A percentile compares a stretch with the other conserved stretches of the same genome.
These are phyloP conservation scores for Aspergillus amoenus DNA, from an alignment of 2,329 filamentous ascomycete species.

Conservation along the genomic window DNA sequence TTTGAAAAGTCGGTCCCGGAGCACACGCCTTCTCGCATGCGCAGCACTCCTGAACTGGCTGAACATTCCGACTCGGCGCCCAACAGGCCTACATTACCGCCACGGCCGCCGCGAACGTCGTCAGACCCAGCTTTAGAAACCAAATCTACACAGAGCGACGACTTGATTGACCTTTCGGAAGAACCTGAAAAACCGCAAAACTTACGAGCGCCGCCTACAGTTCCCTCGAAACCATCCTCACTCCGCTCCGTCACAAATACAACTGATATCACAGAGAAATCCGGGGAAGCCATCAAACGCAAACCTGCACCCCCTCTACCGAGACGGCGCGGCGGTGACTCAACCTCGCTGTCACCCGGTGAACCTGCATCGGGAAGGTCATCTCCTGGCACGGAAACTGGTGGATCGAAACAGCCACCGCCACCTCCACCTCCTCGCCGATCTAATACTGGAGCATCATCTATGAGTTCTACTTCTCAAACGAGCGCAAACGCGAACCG, in stretches of 20 bases:
- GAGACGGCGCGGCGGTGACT: conserved; percentile 30
- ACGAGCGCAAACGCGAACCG: conserved; percentile 18
- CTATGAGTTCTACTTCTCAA: conserved; percentile 12
- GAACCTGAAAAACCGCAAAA: conserved; percentile 23
- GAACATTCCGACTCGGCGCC: conserved; percentile 27
- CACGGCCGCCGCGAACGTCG: conserved; percentile 31
- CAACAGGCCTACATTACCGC: conserved; percentile 41
- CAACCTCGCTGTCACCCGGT: not conserved
- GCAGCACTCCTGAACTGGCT: conserved; percentile 25
- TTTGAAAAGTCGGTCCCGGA: conserved; percentile 66
- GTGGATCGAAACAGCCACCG: conserved; percentile 28
- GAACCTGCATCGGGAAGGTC: not conserved
- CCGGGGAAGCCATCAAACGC: conserved; percentile 28
- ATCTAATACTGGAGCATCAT: conserved; percentile 28
- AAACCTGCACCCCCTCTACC: conserved; percentile 40
- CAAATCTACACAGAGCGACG: conserved; percentile 29
- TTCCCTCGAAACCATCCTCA: conserved; percentile 46
- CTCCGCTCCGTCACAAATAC: conserved; percentile 36
- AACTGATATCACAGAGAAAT: conserved; percentile 16
- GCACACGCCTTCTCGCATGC: conserved; percentile 20
- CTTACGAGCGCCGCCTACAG: conserved; percentile 36
- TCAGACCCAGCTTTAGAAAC: conserved; percentile 17
- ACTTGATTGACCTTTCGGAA: conserved; percentile 44
- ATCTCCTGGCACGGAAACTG: not conserved
- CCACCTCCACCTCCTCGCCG: conserved; percentile 33